phyloP scores from a whole-genome alignment of 1,139 yeast genomes.

The Kluyveromyces sp. region DNA sequence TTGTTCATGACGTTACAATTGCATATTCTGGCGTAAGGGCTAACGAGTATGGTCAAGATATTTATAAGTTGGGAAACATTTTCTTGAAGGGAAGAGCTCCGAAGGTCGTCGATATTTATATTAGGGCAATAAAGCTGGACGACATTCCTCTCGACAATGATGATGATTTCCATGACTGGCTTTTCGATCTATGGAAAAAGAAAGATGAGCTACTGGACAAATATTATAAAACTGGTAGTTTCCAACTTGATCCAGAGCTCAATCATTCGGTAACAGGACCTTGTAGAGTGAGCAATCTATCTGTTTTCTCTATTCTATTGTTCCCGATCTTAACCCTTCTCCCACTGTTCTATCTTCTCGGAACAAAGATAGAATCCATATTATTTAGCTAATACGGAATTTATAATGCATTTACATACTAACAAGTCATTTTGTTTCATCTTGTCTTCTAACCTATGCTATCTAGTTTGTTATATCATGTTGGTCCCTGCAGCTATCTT shows the following conservation, averaged over 20 bases:
- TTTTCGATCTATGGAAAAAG: constrained; percentile 64
- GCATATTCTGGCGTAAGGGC: constrained; percentile 66
- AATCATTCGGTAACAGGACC: constrained; percentile 19
- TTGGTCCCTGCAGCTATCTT: constrained; percentile 35
- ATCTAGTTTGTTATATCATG: constrained; percentile 20
- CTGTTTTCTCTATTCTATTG: constrained; percentile 14
- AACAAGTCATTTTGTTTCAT: not conserved
- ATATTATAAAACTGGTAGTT: constrained; percentile 53
- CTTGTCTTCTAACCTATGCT: not conserved
- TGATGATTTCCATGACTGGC: constrained; percentile 67
- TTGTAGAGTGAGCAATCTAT: constrained; percentile 14
- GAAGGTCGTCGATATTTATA: constrained; percentile 50
- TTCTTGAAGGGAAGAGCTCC: constrained; percentile 73
- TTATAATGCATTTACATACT: not conserved
- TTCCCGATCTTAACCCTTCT: constrained; percentile 13
- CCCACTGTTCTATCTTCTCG: constrained; percentile 4
- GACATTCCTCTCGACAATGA: constrained; percentile 65
- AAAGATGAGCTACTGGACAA: constrained; percentile 64
- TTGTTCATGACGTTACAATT: constrained; percentile 75
- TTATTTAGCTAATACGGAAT: not conserved
- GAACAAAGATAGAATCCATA: not conserved
- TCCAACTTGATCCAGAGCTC: constrained; percentile 28
- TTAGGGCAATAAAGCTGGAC: constrained; percentile 48
- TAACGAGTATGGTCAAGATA: constrained; percentile 70
- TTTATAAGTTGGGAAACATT: constrained; percentile 56